Conservation (phyloP, 306 rosid species). For the Casuarina cunninghamiana region DNA sequence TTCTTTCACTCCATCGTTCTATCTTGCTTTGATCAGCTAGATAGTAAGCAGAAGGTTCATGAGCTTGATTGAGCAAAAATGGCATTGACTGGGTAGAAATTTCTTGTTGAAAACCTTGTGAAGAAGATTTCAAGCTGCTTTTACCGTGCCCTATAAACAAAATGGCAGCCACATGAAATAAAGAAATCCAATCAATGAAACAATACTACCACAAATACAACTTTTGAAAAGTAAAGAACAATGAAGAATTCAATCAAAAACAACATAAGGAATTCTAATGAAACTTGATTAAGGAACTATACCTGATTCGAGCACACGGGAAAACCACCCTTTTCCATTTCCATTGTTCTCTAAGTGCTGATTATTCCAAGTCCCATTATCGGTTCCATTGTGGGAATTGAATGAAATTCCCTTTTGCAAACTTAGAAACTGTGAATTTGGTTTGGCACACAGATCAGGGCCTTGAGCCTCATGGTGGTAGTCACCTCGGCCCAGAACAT, state of each 20-base stretch:
- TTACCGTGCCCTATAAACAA: slow-evolving; percentile 58
- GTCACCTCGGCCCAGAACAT: slow-evolving; percentile 34
- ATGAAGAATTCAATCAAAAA: slow-evolving; percentile 1
- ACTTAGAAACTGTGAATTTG: slow-evolving; percentile 42
- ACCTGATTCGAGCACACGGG: slow-evolving; percentile 69
- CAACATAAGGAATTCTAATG: slow-evolving; percentile 5
- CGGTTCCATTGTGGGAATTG: slow-evolving; percentile 45
- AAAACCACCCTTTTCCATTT: slow-evolving; percentile 55
- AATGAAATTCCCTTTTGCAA: slow-evolving; percentile 47
- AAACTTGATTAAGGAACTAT: slow-evolving; percentile 30
- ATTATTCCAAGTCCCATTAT: slow-evolving; percentile 35
- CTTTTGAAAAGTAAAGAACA: not conserved
- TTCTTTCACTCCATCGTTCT: slow-evolving; percentile 54
- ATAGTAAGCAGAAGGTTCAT: slow-evolving; percentile 47
- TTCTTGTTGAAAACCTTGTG: slow-evolving; percentile 55
- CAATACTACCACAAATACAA: slow-evolving; percentile 5
- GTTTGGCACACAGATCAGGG: slow-evolving; percentile 41
- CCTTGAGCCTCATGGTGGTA: slow-evolving; percentile 46
- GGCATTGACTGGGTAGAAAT: slow-evolving; percentile 55
- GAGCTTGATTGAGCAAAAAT: slow-evolving; percentile 42
- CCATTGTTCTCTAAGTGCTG: slow-evolving; percentile 48
- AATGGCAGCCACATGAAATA: slow-evolving; percentile 22
- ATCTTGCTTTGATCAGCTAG: slow-evolving; percentile 45
- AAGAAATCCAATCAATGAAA: not conserved
- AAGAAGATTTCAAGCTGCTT: slow-evolving; percentile 40